These are phyloP conservation scores for Sporisorium sorghi DNA, from an alignment of 1,284 basidiomycete species.

Conservation along the genomic window DNA sequence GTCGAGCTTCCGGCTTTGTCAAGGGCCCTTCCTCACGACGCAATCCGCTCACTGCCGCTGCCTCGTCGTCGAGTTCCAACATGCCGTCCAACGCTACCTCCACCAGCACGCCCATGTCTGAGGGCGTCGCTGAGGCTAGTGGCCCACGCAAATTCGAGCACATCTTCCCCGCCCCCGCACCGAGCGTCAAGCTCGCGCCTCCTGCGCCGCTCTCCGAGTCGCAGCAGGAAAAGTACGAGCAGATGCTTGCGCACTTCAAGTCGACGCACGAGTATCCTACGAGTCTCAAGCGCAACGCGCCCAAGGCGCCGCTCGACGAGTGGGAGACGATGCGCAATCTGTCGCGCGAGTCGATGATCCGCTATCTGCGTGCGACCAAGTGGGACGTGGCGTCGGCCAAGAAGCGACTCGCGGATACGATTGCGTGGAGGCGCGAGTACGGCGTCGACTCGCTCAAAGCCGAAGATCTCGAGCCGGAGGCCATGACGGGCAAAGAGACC, in stretches of 20 bases:
- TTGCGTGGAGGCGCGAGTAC: conserved; percentile 70
- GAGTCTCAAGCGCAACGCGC: conserved; percentile 35
- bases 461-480: conserved; percentile 63
- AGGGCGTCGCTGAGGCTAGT: conserved; percentile 1
- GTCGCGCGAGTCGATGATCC: conserved; percentile 66
- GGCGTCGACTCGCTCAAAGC: conserved; percentile 67
- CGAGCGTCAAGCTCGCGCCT: conserved; percentile 43
- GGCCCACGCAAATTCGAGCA: conserved; percentile 45
- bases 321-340: conserved; percentile 68
- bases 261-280: conserved; percentile 48
- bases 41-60: conserved; percentile 14
- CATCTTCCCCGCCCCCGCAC: conserved; percentile 54
- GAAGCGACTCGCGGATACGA: conserved; percentile 69
- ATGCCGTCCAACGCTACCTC: conserved; percentile 3
- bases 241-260: conserved; percentile 56
- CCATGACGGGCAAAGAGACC: conserved; percentile 70
- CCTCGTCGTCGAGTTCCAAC: conserved; percentile 15
- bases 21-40: conserved; percentile 32
- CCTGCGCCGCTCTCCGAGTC: conserved; percentile 49
- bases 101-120: neutral
- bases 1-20: conserved; percentile 45
- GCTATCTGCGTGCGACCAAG: conserved; percentile 69
- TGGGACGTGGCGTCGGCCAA: conserved; percentile 69
- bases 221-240: conserved; percentile 55
- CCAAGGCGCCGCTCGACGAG: conserved; percentile 58